These are phyloP conservation scores for Nemania abortiva DNA, from an alignment of 2,329 filamentous ascomycete species.

Conservation along the genomic window DNA sequence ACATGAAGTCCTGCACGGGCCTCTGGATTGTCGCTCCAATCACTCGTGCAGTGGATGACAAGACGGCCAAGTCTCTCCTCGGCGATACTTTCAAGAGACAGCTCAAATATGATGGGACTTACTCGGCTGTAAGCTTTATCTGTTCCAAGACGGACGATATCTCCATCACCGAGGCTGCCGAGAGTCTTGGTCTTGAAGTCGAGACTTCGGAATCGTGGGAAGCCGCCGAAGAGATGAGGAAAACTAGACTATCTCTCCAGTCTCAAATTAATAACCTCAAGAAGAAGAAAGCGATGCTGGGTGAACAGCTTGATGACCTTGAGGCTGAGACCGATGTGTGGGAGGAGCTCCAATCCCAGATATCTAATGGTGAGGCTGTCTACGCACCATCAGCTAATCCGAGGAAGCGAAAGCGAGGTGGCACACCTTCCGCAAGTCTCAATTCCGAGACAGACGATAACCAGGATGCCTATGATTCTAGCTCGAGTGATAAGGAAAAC, in stretches of 20 bases:
- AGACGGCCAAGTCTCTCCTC: conserved; percentile 68
- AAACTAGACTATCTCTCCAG: conserved; percentile 12
- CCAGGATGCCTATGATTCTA: conserved; percentile 47
- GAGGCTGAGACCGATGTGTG: conserved; percentile 52
- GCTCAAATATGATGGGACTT: conserved; percentile 68
- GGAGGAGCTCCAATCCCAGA: conserved; percentile 47
- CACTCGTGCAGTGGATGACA: conserved; percentile 70
- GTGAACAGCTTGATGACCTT: conserved; percentile 56
- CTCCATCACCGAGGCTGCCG: conserved; percentile 52
- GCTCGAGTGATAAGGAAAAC: conserved; percentile 47
- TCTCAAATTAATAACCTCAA: conserved; percentile 51
- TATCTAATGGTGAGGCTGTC: conserved; percentile 56
- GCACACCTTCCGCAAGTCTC: conserved; percentile 30
- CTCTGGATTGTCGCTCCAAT: conserved; percentile 74
- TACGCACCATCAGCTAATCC: conserved; percentile 44
- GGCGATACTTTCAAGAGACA: conserved; percentile 70
- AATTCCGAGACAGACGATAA: conserved; percentile 40
- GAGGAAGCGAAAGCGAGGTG: conserved; percentile 58
- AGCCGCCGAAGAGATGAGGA: conserved; percentile 45
- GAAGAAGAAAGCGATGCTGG: conserved; percentile 13
- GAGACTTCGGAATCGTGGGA: conserved; percentile 53
- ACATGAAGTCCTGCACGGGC: conserved; percentile 69
- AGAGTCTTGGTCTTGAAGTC: conserved; percentile 54
- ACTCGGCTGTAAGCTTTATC: conserved; percentile 66
- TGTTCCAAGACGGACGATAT: conserved; percentile 66